Conservation (phyloP, 176 grass and related monocot genomes). For the Ensete ventricosum region DNA sequence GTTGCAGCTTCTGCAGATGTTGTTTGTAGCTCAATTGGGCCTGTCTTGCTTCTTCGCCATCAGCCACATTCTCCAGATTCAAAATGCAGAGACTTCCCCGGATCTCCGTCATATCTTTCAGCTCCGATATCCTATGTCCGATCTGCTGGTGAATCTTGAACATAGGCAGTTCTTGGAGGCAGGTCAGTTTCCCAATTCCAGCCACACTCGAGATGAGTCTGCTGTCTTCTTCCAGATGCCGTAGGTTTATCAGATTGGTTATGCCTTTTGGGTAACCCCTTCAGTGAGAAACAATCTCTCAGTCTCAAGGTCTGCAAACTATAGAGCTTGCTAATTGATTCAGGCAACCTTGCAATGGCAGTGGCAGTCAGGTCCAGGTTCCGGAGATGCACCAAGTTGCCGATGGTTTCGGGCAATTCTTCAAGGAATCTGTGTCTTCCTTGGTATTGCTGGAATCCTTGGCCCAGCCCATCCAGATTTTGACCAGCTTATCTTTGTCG, state of each 20-base stretch:
- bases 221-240: background rate
- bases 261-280: constrained; percentile 7
- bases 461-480: background rate
- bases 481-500: constrained; percentile 4
- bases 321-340: constrained; percentile 9
- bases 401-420: constrained; percentile 6
- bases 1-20: background rate
- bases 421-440: constrained; percentile 1
- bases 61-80: background rate
- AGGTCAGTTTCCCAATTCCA: constrained; percentile 8
- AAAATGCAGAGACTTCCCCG: background rate
- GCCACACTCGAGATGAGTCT: constrained; percentile 4
- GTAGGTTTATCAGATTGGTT: constrained; percentile 2
- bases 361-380: constrained; percentile 15
- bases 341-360: constrained; percentile 8
- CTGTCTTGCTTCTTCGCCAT: background rate
- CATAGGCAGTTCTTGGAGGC: background rate
- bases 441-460: background rate
- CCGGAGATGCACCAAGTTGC: constrained; percentile 9
- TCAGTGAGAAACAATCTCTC: constrained; percentile 3
- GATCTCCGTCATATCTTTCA: background rate
- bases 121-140: background rate
- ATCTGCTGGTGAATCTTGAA: background rate
- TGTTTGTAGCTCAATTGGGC: constrained; percentile 11
- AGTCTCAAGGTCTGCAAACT: constrained; percentile 16